Evolutionary conservation across 495 filamentous ascomycete genomes (phyloP), one percentile per base, ranked within the genome.

Genomic region (Hypoxylon fuscum): DNA sequence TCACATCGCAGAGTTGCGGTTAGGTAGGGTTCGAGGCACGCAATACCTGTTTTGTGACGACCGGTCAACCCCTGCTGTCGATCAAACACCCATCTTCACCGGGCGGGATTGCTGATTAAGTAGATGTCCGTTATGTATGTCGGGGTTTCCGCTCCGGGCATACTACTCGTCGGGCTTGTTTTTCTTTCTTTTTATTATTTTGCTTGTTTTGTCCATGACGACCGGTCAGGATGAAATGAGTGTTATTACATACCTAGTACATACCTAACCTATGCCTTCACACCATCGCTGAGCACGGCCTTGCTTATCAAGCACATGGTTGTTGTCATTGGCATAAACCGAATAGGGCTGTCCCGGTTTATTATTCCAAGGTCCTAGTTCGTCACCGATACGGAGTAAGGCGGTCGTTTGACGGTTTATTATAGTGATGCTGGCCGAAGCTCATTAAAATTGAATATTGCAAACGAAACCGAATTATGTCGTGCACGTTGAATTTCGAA

Each of bases 11-110:
- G 5, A 14, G 2, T 34, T 31, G 27, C 27, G 4, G 27, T 4
- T 14, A 11, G 32, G 32, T 35, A 11, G 22, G 12, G 37, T 20
- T 14, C n/a, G 25, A 27, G 25, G 25, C 8, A 27, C 4, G 25
- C 25, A 27, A 3, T 4, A 27, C 23, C 23, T 46, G 43, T 15
- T 46, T 15, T 46, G 22, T 20, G 15, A 48, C 12, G 29, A 27
- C 43, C 14, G 5, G 12, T 31, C 17, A 44, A 25, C 62, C 62
- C 25, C 29, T 59, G 62, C 15, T 38, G 62, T 21, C 55, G 55
- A 65, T 65, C 62, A 65, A 65, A 65, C 62, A 59, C 8, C 25
- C 8, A 34, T 27, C 41, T 46, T 60, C 22, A 40, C 32, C 40
- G 45, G 45, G 35, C 35, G 27, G 29, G 51, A 41, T 54, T 37